Evolutionary conservation across 2,329 filamentous ascomycete genomes (phyloP).

Genomic region (Neoascochyta sp.): DNA sequence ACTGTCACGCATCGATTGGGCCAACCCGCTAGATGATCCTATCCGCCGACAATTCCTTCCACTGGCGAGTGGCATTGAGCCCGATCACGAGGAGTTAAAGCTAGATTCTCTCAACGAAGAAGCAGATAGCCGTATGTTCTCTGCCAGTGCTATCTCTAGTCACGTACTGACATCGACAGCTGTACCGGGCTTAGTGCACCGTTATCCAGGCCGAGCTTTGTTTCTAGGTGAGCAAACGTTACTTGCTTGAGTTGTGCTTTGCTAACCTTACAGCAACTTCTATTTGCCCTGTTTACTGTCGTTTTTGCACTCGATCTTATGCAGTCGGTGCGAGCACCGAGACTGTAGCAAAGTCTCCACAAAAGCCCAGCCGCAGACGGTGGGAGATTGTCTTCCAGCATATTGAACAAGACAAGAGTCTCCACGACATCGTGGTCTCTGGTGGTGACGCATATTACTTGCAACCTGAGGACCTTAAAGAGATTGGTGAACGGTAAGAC

Average conservation of each 20-base stretch:
- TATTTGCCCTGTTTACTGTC: conserved; percentile 61
- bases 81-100: conserved; percentile 53
- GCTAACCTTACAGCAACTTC: conserved; percentile 44
- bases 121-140: conserved; percentile 46
- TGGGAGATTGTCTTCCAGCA: conserved; percentile 58
- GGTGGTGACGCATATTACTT: conserved; percentile 62
- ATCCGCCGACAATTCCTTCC: conserved; percentile 60
- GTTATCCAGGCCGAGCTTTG: conserved; percentile 62
- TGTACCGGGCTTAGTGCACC: conserved; percentile 57
- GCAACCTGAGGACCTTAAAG: conserved; percentile 49
- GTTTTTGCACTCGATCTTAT: conserved; percentile 60
- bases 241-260: conserved; percentile 21
- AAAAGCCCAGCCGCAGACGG: conserved; percentile 43
- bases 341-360: conserved; percentile 42
- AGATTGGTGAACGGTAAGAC: conserved; percentile 49
- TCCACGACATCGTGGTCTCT: conserved; percentile 60
- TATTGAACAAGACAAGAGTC: conserved; percentile 48
- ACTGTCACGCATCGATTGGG: conserved; percentile 58
- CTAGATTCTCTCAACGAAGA: conserved; percentile 60
- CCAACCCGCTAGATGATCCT: conserved; percentile 56
- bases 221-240: conserved; percentile 62
- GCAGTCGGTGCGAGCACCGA: conserved; percentile 56
- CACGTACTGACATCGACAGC: conserved; percentile 22
- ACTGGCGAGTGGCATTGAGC: conserved; percentile 50
- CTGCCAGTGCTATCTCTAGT: background rate